These are phyloP conservation scores for Magnaporthales sp. DNA, from an alignment of 2,329 filamentous ascomycete species.

Conservation along the genomic window DNA sequence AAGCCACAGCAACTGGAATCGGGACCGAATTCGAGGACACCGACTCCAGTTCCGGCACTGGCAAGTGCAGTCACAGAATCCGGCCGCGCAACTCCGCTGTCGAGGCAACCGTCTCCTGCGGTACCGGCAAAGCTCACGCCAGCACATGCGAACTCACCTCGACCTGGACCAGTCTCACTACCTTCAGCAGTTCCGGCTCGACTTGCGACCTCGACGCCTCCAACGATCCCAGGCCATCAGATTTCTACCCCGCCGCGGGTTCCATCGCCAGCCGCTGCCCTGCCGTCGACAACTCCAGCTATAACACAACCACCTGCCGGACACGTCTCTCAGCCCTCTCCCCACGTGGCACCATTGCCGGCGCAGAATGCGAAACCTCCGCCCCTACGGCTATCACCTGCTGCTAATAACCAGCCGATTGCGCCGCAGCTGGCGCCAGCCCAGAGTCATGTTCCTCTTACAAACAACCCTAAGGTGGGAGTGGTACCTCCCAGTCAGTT, in stretches of 20 bases:
- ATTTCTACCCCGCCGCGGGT: neutral
- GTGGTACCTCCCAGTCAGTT: slow-evolving; percentile 1
- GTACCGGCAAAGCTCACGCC: neutral
- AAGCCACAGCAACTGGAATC: neutral
- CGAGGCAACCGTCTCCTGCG: neutral
- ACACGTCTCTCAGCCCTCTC: neutral
- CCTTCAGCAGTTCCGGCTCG: neutral
- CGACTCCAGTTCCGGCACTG: neutral
- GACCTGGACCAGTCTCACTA: neutral
- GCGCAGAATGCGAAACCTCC: neutral
- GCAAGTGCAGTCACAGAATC: neutral
- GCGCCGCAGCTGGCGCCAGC: neutral
- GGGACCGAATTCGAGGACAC: neutral
- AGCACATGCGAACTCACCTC: neutral
- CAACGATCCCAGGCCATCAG: neutral
- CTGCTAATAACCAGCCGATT: neutral
- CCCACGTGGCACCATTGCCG: neutral
- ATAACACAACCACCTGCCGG: neutral
- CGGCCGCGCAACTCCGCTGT: neutral
- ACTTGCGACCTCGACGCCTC: neutral
- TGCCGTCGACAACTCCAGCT: slow-evolving; percentile 2
- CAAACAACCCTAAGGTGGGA: neutral
- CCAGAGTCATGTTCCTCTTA: neutral
- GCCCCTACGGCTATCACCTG: neutral
- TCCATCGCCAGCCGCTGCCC: neutral